Evolutionary conservation across 306 rosid genomes (phyloP).

Genomic region (Pyrus communis): DNA sequence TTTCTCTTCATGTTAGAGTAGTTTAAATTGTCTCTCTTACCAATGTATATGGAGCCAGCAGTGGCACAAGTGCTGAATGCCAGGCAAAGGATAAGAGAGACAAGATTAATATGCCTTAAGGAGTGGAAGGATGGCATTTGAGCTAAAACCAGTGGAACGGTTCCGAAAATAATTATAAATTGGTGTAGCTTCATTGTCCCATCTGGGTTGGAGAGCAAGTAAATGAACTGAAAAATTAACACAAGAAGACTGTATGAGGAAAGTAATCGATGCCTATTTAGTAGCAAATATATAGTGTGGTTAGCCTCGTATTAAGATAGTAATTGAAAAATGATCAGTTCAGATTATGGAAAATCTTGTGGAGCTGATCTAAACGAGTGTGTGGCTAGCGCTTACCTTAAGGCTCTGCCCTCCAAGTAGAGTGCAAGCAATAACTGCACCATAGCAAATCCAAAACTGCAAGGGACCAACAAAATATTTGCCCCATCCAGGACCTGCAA

Average conservation of each 20-base stretch:
- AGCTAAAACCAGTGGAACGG: conserved; percentile 44
- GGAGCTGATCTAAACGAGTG: too few relatives aligned
- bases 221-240: conserved; percentile 43
- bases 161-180: conserved; percentile 55
- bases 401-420: conserved; percentile 77
- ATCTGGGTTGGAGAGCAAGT: conserved; percentile 44
- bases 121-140: conserved; percentile 90
- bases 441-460: conserved; percentile 61
- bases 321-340: too few relatives aligned
- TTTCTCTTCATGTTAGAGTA: background rate
- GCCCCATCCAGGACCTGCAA: conserved; percentile 73
- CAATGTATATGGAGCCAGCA: conserved; percentile 39
- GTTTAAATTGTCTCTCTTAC: conserved; percentile 6
- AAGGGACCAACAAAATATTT: conserved; percentile 57
- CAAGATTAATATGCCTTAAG: conserved; percentile 58
- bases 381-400: conserved; percentile 19
- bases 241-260: background rate
- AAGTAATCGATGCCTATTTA: background rate
- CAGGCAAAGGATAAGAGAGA: conserved; percentile 49
- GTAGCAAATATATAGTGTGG: too few relatives aligned
- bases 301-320: too few relatives aligned
- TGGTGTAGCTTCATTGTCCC: conserved; percentile 67
- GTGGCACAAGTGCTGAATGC: conserved; percentile 42
- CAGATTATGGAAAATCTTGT: too few relatives aligned
- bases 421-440: conserved; percentile 57